phyloP scores from a whole-genome alignment of 2,329 filamentous ascomycete genomes.

The Scedosporium boydii region DNA sequence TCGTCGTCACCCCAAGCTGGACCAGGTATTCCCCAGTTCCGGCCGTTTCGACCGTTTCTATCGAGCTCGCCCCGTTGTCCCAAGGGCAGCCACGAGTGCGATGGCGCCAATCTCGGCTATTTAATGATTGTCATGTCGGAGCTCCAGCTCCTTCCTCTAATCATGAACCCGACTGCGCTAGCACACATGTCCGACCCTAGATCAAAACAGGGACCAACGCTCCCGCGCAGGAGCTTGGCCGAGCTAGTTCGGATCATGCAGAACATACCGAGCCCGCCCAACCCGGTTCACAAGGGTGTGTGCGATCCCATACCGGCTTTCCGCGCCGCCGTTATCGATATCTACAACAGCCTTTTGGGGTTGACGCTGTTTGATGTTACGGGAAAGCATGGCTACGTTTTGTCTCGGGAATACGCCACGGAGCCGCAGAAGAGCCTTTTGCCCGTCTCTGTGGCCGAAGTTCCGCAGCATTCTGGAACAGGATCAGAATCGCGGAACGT shows the following conservation, averaged over 20 bases:
- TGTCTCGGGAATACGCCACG: conserved; percentile 28
- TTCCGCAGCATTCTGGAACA: not conserved
- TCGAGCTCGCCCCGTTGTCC: conserved; percentile 36
- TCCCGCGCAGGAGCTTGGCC: conserved; percentile 28
- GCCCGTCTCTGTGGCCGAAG: not conserved
- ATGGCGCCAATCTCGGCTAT: conserved; percentile 44
- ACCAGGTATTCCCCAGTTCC: conserved; percentile 11
- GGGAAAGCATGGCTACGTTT: conserved; percentile 38
- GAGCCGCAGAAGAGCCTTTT: conserved; percentile 24
- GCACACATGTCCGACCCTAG: conserved; percentile 4
- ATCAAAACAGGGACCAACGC: conserved; percentile 8
- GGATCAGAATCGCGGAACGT: conserved; percentile 12
- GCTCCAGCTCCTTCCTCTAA: conserved; percentile 30
- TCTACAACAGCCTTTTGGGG: conserved; percentile 40
- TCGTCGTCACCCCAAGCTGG: not conserved
- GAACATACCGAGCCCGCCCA: conserved; percentile 32
- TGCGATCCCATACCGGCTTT: conserved; percentile 42
- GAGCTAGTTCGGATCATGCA: conserved; percentile 34
- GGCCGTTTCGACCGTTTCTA: conserved; percentile 10
- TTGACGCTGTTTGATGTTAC: conserved; percentile 39
- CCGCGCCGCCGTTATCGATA: conserved; percentile 35
- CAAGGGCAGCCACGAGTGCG: conserved; percentile 38
- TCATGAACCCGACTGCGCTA: conserved; percentile 23
- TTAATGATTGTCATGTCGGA: conserved; percentile 41
- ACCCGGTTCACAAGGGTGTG: conserved; percentile 28